Base-by-base conservation (phyloP, 2,329 filamentous ascomycete genomes). In the Lasiodiplodia hormozganensis region DNA sequence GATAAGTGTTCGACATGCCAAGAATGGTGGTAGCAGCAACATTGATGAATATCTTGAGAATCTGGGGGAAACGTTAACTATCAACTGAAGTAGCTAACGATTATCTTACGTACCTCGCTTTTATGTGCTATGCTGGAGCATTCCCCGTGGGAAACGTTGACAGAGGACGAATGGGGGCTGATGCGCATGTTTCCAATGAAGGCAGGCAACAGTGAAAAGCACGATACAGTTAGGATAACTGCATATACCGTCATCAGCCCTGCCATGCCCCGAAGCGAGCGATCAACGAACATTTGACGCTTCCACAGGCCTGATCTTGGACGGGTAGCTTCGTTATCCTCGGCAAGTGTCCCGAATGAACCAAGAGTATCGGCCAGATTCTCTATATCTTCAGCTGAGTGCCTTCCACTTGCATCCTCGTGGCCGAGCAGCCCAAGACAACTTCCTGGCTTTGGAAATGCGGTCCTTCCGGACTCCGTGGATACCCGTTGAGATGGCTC, bases 1-100 rank as follows among this genome's bases (percentile, higher is more conserved):
- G 74, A 60, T 76, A 78, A 1, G 74, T 77, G 31, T 77, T 77
- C 49, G 73, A 75, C 72, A 75, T 75, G 16, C 75, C 73, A 5
- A 77, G 67, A 4, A 76, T 65, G 71, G 75, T 74, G 3, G 75
- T 77, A 1, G 74, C 74, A 11, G 71, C 75, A 2, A 74, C 64
- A 65, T 78, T 76, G 56, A 76, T 74, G 10, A 76, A 43, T 3
- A 76, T 65, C 28, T 67, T 67, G 1, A 58, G 18, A 2, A 18
- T 8, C 64, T 58, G 38, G 21, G 21, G 21, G 18, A 49, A 4
- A 8, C 7, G 36, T 62, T 2, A 43, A 36, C 3, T 18, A 51
- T 12, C 14, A 2, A 2, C 12, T 28, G 1, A 40, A 36, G 10
- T 38, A n/a, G 2, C n/a, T 14, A 14, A 25, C 2, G 25, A 6